These are phyloP conservation scores for Colletotrichum magnum DNA, from an alignment of 2,329 filamentous ascomycete species.

Conservation along the genomic window DNA sequence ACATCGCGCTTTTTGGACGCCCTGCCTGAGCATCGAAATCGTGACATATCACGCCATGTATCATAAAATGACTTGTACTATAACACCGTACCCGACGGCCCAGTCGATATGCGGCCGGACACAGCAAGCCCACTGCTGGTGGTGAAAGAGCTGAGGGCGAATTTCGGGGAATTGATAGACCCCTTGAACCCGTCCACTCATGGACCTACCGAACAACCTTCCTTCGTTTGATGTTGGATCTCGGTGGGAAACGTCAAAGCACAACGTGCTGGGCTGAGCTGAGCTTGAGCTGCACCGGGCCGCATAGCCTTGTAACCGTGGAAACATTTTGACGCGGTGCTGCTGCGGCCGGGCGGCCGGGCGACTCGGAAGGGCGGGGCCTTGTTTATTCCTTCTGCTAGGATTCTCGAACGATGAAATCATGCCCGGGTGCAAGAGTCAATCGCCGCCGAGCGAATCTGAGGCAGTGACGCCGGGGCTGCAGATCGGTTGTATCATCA, in stretches of 20 bases:
- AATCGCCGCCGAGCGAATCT: constrained; percentile 14
- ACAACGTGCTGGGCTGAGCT: constrained; percentile 11
- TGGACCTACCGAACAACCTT: background rate
- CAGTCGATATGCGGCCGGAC: background rate
- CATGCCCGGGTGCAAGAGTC: constrained; percentile 21
- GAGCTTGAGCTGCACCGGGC: constrained; percentile 12
- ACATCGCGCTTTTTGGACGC: background rate
- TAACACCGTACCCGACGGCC: constrained; percentile 2
- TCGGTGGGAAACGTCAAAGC: constrained; percentile 14
- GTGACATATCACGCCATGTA: constrained; percentile 28
- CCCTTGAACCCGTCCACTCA: constrained; percentile 25
- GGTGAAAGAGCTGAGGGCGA: background rate
- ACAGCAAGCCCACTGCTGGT: background rate
- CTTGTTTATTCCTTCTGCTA: constrained; percentile 14
- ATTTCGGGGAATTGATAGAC: constrained; percentile 23
- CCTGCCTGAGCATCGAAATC: constrained; percentile 5
- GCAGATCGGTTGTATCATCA: constrained; percentile 39
- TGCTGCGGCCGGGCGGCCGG: constrained; percentile 1
- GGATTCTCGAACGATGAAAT: constrained; percentile 27
- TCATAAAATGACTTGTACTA: constrained; percentile 39
- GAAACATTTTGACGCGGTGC: constrained; percentile 22
- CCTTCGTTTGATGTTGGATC: constrained; percentile 25
- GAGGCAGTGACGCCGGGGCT: constrained; percentile 38
- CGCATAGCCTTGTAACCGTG: constrained; percentile 1
- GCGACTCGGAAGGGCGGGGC: constrained; percentile 4